Evolutionary conservation across 2,329 filamentous ascomycete species (phyloP), one percentile per base, ranked within the genome.

Genomic region (Zymoseptoria brevis): DNA sequence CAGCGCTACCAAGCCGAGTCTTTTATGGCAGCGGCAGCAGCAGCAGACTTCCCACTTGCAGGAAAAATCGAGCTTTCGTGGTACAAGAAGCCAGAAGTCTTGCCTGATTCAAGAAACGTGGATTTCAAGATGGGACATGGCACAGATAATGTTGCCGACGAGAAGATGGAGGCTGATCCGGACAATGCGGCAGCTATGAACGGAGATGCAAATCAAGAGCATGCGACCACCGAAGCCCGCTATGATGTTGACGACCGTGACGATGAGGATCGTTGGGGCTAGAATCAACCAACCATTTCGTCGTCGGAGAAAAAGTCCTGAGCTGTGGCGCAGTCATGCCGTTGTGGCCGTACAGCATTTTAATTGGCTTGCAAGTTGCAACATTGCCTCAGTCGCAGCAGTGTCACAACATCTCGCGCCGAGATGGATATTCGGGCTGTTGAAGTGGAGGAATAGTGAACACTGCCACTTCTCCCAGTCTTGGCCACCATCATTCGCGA

Each of bases 21-120:
- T 53, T 73, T 74, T 65, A 68, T 70, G 60, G 58, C 57, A 19
- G 67, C 66, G 21, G 64, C 66, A 50, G 29, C 60, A 5, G 67
- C 58, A 62, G 35, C 57, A 19, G 61, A 64, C 29, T 82, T 91
- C 49, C 83, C 86, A 0, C 82, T 84, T 6, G 75, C 89, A 9
- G 85, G 82, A 50, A 81, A 81, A 52, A 77, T 90, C 11, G 85
- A 89, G 57, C 72, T 89, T 48, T 73, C 81, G 0, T 93, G 89
- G 89, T 64, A 68, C 30, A 58, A 59, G 16, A 53, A 59, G 21
- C 22, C 51, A 29, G 22, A 19, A n/a, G 52, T 49, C 11, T 16
- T 45, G 16, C 35, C 35, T n/a, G 35, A 45, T 16, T 45, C 35
- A 7, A 11, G 13, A 13, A n/a, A 45, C 13, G 5, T 45, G 35